Base-by-base conservation (phyloP, 208 protist genomes). In the Porcisia hertigi region DNA sequence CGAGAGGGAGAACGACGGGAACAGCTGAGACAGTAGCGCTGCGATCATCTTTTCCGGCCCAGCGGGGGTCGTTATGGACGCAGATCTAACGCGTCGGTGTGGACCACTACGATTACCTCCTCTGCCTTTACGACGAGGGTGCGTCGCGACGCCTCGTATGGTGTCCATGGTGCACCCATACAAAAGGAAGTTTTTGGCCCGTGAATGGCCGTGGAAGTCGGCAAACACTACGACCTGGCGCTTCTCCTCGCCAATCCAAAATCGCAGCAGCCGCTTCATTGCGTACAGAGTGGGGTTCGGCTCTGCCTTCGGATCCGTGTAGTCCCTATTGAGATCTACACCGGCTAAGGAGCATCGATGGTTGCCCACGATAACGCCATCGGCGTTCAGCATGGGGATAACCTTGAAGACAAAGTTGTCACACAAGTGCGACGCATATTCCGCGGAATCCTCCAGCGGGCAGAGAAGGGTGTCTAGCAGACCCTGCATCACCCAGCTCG, bases 351-450 rank as follows among this genome's bases (percentile, higher is more conserved):
- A 96, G 79, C 97, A 99, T 64, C 99, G 93, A 82, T 99, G 97
- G 84, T 99, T 99, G 70, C 99, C 99, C 76, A 98, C 87, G 53
- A 99, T 93, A 25, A 99, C 98, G 43, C 99, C 99, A 79, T 99
- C 99, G 11, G 96, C 92, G 84, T 99, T 99, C 14, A 99, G 83
- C 98, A 99, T 99, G 3, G 99, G 99, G 18, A 99, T 86, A 52
- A 99, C 90, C 81, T 99, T 99, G 80, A 94, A 96, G 25, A 98
- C 93, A 67, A 95, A 94, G n/a, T 55, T 75, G 20, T 89, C 86
- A 39, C 93, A 85, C 36, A 98, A 79, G 12, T 71, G 54, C 36
- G 62, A 41, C n/a, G 75, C 54, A 36, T 39, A 70, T n/a, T 60
- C 78, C 39, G 52, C 64, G 18, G 66, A 67, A 23, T 43, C 71